phyloP scores from a whole-genome alignment of 352 stramenopile genomes.

The Phytopythium mirpurense region DNA sequence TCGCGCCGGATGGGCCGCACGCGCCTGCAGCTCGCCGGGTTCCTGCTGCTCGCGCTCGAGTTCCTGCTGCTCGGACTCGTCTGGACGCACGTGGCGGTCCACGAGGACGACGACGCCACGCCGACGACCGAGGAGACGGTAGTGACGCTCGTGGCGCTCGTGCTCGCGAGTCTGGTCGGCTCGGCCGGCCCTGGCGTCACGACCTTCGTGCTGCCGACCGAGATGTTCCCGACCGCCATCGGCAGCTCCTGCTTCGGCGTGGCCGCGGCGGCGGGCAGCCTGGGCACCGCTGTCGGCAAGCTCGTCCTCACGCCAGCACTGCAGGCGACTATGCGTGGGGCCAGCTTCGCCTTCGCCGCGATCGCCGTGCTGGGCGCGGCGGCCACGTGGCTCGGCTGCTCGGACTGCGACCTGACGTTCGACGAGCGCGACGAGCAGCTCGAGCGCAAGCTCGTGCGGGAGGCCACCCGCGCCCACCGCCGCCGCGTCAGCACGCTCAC shows the following conservation, averaged over 20 bases:
- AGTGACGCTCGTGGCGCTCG: background rate
- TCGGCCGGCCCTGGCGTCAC: background rate
- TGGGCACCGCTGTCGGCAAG: background rate
- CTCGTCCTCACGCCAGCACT: background rate
- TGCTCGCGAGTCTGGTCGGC: background rate
- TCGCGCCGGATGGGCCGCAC: constrained; percentile 59
- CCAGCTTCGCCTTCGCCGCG: background rate
- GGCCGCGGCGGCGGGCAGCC: background rate
- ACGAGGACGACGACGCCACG: no score
- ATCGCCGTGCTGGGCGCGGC: background rate
- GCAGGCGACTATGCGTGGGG: background rate
- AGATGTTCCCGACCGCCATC: constrained; percentile 4
- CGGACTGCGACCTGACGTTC: constrained; percentile 3
- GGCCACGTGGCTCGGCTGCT: constrained; percentile 1
- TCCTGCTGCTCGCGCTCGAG: constrained; percentile 13
- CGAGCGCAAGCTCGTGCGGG: background rate
- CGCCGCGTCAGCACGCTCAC: background rate
- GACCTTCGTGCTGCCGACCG: constrained; percentile 3
- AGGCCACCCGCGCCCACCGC: background rate
- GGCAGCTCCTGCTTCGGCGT: constrained; percentile 2
- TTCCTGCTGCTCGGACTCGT: background rate
- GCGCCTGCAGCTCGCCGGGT: constrained; percentile 73
- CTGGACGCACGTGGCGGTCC: background rate
- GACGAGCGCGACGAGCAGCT: constrained; percentile 5
- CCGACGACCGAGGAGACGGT: background rate